A percentile compares a stretch with the other conserved stretches of the same genome.
These are phyloP conservation scores for Mortierella sp. DNA, from an alignment of 371 early-diverging fungal genomes.

Conservation along the genomic window DNA sequence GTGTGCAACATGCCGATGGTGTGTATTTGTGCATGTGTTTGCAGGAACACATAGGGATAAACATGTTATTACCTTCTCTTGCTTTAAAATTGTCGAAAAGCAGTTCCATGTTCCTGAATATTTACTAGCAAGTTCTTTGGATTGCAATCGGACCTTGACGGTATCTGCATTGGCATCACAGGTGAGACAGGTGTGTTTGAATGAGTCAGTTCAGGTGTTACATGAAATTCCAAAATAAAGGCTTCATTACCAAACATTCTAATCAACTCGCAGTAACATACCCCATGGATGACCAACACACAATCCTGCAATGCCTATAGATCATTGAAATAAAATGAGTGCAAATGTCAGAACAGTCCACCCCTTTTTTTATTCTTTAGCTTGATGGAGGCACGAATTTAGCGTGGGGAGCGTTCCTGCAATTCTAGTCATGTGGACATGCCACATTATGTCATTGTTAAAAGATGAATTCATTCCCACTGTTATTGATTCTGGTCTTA, in stretches of 20 bases:
- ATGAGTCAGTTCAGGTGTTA: background rate
- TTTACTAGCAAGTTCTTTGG: constrained; percentile 63
- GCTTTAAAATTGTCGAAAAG: constrained; percentile 65
- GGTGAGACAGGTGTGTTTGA: background rate
- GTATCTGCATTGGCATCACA: constrained; percentile 25
- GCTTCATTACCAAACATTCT: background rate
- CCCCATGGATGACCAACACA: constrained; percentile 79
- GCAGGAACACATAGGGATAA: background rate
- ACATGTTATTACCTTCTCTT: constrained; percentile 67
- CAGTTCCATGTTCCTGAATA: constrained; percentile 76
- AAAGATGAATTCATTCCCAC: background rate
- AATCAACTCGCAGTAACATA: constrained; percentile 36
- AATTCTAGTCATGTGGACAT: background rate
- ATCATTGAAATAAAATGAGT: background rate
- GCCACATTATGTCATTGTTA: constrained; percentile 6
- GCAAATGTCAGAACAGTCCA: background rate
- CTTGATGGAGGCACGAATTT: background rate
- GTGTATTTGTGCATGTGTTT: background rate
- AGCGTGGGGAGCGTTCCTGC: background rate
- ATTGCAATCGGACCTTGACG: constrained; percentile 73
- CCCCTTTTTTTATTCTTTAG: background rate
- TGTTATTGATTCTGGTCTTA: constrained; percentile 17
- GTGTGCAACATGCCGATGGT: constrained; percentile 4
- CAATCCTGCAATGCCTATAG: constrained; percentile 70
- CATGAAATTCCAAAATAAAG: background rate